Base-by-base conservation (phyloP, 2,329 filamentous ascomycete species). In the Harringtonia aguacate region DNA sequence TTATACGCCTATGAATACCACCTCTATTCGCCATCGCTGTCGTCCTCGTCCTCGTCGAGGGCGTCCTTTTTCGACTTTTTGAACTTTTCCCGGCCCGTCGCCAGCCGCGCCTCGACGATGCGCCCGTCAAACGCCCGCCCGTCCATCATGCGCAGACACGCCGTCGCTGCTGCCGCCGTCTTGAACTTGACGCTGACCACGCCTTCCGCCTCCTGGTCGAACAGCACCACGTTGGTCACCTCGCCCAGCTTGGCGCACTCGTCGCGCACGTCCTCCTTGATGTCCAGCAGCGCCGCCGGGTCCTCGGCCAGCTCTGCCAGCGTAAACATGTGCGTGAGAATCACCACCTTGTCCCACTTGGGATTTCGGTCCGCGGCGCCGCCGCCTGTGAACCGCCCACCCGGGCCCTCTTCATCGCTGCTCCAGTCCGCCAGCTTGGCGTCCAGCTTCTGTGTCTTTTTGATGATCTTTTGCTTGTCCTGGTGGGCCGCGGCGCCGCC, bases 381-480 rank as follows among this genome's bases (percentile, higher is more conserved):
- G 54, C 50, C n/a, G 22, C 34, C 36, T 35, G 17, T 20, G 17
- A 22, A 20, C 14, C 17, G 62, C 1, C 59, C 70, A 49, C 41
- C 27, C 38, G 38, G 41, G 66, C 75, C 22, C 27, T 82, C 75
- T 44, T 90, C 83, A 58, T 97, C 89, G 56, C 95, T 90, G 56
- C 87, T 85, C 92, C 92, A 98, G 61, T 97, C 89, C 4, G 88
- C 84, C 29, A 97, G 77, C 64, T 90, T 89, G 39, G 87, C 90
- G 56, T 90, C 86, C 54, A 97, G 72, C 60, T 90, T 92, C 61
- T 95, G 85, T 0, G 86, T 90, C 63, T 89, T 89, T 62, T 81
- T 84, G 59, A 94, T 94, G 47, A 94, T 84, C 66, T 94, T 94
- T 60, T 84, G 81, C 62, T 90, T 86, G 50, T 94, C 86, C 50